Evolutionary conservation across 2,329 filamentous ascomycete species (phyloP), one percentile per base, ranked within the genome.

Genomic region (Fusarium nanum): DNA sequence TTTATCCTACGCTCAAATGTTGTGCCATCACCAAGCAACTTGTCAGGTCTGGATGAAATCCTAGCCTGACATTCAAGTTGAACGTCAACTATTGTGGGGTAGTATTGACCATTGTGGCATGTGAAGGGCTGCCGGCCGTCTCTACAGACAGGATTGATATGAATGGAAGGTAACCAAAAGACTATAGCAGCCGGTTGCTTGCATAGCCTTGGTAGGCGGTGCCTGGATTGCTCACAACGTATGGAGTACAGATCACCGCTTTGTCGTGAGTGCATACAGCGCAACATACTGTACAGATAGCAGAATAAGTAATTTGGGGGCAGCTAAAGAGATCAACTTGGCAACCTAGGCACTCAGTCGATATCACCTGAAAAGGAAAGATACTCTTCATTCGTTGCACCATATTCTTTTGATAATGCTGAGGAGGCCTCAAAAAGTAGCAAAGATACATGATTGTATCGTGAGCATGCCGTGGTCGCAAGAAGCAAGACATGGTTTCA

Each of bases 401-500:
- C 34, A 47, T 46, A 37, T 37, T 37, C 41, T 47, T 55, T 57
- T 54, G 48, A 50, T 25, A 37, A 49, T 23, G 40, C 30, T 37
- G 23, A 40, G 25, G 32, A 27, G 30, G 25, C 30, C 37, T 48
- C 30, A 55, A 71, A 23, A 60, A 46, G 48, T 44, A 52, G 37
- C 30, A 45, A n/a, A 57, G n/a, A 4, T 48, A 28, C 37, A 58
- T 14, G 30, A 32, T 40, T 20, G 25, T 34, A 30, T 27, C 11
- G 23, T 34, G 46, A 37, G 47, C 56, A 27, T 55, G 27, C 50
- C 56, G 27, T 53, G 25, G 59, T 52, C 45, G 18, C 54, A 50
- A 53, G 56, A 37, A 61, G 46, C 46, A 56, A 72, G 49, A 71
- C 66, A 68, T 55, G 34, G 68, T 67, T 56, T 75, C 67, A 74